Evolutionary conservation across 2,329 filamentous ascomycete species (phyloP).

Genomic region (Venturiaceae sp.): DNA sequence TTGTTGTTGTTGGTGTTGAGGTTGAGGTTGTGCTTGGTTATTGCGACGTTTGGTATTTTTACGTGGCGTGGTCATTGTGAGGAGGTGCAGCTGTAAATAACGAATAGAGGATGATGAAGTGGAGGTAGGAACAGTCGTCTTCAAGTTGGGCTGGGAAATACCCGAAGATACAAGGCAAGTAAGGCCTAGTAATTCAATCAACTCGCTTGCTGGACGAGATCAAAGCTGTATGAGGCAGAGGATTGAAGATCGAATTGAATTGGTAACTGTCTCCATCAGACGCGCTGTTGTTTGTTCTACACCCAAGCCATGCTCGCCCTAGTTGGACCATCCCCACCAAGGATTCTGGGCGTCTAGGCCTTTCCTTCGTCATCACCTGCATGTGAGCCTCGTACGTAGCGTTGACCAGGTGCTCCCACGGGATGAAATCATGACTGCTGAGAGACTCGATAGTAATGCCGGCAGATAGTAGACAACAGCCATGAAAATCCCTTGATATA

Average conservation of each 20-base stretch:
- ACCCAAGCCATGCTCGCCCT: no score
- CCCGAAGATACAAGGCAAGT: no score
- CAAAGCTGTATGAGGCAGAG: no score
- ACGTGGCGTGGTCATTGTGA: background rate
- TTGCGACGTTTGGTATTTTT: background rate
- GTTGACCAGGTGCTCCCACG: background rate
- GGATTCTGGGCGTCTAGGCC: no score
- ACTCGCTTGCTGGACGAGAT: no score
- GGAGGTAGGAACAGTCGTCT: no score
- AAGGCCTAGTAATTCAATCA: no score
- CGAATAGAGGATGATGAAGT: background rate
- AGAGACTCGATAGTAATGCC: background rate
- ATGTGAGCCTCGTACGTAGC: background rate
- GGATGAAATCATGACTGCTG: background rate
- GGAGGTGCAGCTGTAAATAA: background rate
- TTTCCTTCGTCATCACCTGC: background rate
- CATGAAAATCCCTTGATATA: background rate
- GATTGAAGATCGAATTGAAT: no score
- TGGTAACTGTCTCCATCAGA: no score
- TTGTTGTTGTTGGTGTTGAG: constrained; percentile 9
- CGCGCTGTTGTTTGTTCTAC: no score
- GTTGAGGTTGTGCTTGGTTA: constrained; percentile 2
- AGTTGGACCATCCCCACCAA: no score
- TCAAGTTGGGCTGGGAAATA: no score
- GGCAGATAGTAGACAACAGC: background rate